Evolutionary conservation across 2,329 filamentous ascomycete species (phyloP), one percentile per base, ranked within the genome.

Genomic region (Ceratocystis colombiana): DNA sequence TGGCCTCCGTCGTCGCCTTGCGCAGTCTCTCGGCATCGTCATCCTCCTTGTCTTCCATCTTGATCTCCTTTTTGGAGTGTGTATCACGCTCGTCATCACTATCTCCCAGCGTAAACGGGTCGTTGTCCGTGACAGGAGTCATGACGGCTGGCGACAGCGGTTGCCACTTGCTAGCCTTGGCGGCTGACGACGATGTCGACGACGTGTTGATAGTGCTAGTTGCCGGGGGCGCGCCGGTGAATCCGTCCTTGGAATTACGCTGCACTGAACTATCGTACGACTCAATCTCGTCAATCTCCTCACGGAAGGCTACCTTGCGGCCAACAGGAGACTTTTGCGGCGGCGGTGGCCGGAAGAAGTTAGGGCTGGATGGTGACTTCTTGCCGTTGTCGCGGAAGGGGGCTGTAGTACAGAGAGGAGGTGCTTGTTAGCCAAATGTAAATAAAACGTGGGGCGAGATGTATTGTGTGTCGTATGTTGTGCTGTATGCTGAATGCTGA

Each of bases 101-200:
- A 71, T 97, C 93, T 4, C 94, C 94, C 15, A 99, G 82, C 72
- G 91, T 96, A 77, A 99, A 99, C 0, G 94, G 94, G 73, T 99
- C 94, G 71, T 96, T 93, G 71, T 97, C 91, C 20, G 64, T 69
- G 63, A 71, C 70, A 22, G 70, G 70, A 48, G 67, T 71, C 37
- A 66, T 62, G 46, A 91, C 89, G 15, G 96, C 85, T 0, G 87
- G 82, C 12, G 92, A 90, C 71, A 99, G 79, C 8, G 94, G 93
- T 76, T 99, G 93, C 94, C 94, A 99, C 78, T 99, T 99, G 82
- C 92, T 96, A 59, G 84, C 77, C 77, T 91, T 94, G 70, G 78
- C 76, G 61, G 80, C 79, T n/a, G 78, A 74, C 28, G 73, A 73
- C 44, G 76, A 72, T 10, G 53, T 30, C 53, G 53, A 57, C 25